Conservation (phyloP, 129 eudicot genomes). For the Chrysanthemum lavandulifolium region DNA sequence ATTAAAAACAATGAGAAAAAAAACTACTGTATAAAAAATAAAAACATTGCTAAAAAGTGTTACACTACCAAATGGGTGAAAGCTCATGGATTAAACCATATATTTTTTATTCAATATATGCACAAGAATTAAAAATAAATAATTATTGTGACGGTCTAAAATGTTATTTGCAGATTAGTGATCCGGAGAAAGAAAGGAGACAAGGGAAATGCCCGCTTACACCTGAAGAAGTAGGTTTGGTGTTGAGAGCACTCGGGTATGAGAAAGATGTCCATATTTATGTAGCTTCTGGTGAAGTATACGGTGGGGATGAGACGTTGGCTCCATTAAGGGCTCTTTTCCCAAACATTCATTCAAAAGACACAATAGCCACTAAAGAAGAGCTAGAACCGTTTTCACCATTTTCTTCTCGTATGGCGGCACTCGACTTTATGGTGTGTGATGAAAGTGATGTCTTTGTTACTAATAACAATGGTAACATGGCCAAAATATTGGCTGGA, state of each 20-base stretch:
- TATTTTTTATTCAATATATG: too few species aligned
- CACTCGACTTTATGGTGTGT: conserved; percentile 79
- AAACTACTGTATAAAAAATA: too few species aligned
- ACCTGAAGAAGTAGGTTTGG: conserved; percentile 89
- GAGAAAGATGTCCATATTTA: conserved; percentile 60
- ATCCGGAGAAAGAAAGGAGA: conserved; percentile 82
- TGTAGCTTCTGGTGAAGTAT: conserved; percentile 89
- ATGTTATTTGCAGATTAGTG: conserved; percentile 43
- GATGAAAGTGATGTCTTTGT: conserved; percentile 84
- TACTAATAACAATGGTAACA: conserved; percentile 83
- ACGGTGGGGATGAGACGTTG: conserved; percentile 74
- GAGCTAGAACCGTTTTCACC: conserved; percentile 72
- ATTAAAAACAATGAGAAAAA: too few species aligned
- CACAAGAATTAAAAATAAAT: not conserved
- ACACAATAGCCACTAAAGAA: conserved; percentile 59
- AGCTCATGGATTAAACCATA: too few species aligned
- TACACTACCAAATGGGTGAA: too few species aligned
- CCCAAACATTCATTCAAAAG: conserved; percentile 79
- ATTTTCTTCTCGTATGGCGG: conserved; percentile 93
- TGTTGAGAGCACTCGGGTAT: conserved; percentile 85
- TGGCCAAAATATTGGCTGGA: conserved; percentile 90
- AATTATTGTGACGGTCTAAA: not conserved
- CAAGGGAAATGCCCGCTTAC: conserved; percentile 91
- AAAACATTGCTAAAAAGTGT: too few species aligned
- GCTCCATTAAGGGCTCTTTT: conserved; percentile 72